A percentile compares a stretch with the other conserved stretches of the same genome.
Evolutionary conservation across 306 rosid genomes (phyloP).

Genomic region (Fragaria iinumae): DNA sequence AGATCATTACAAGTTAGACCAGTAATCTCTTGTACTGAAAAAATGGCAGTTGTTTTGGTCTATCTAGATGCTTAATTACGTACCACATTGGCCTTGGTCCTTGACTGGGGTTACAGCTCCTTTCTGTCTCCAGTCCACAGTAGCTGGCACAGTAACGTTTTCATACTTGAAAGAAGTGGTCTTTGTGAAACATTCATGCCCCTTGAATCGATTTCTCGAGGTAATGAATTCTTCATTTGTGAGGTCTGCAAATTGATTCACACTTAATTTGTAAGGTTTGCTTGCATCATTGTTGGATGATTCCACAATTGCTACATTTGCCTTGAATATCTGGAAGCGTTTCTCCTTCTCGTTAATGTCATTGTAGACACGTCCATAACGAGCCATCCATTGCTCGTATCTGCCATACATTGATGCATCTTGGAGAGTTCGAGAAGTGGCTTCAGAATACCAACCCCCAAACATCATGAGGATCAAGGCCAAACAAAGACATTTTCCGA

Average conservation of each 20-base stretch:
- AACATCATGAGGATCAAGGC: background rate
- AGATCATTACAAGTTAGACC: background rate
- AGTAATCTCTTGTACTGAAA: background rate
- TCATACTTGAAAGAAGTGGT: background rate
- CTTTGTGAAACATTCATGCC: background rate
- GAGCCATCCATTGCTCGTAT: slow-evolving; percentile 1
- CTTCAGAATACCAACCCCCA: background rate
- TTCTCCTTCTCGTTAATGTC: slow-evolving; percentile 1
- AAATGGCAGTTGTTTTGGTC: background rate
- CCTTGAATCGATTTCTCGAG: background rate
- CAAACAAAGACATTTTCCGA: background rate
- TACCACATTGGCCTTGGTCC: slow-evolving; percentile 15
- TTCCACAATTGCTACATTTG: background rate
- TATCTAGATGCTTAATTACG: background rate
- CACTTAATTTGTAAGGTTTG: background rate
- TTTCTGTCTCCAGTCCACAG: background rate
- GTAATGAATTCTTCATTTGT: background rate
- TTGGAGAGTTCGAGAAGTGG: background rate
- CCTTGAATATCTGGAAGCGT: background rate
- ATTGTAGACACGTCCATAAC: background rate
- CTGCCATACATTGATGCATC: background rate
- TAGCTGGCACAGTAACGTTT: background rate
- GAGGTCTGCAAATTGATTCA: slow-evolving; percentile 7
- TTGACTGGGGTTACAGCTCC: slow-evolving; percentile 1
- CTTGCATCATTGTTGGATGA: background rate